A percentile compares a stretch with the other conserved stretches of the same genome.
Evolutionary conservation across 2,329 filamentous ascomycete species (phyloP).

Genomic region (Hypoxylon sp.): DNA sequence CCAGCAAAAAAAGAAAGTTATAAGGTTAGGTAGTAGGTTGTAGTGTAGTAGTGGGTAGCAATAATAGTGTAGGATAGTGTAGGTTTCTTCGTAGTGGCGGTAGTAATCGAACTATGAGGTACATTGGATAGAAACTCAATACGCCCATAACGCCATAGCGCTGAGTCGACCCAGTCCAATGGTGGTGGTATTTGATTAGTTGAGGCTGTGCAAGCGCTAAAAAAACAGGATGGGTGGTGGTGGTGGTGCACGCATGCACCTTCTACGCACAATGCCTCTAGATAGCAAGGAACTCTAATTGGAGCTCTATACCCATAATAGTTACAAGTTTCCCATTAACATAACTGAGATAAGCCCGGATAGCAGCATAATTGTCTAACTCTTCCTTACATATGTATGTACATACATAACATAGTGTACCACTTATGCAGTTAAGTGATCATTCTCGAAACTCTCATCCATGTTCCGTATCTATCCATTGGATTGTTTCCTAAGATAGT

Average conservation of each 20-base stretch:
- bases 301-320: neutral
- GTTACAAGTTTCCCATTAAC: conserved; percentile 7
- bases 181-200: conserved; percentile 21
- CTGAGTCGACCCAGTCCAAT: conserved; percentile 30
- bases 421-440: conserved; percentile 1
- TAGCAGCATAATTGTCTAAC: conserved; percentile 9
- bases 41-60: conserved; percentile 33
- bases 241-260: conserved; percentile 16
- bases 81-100: conserved; percentile 30
- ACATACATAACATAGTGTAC: neutral
- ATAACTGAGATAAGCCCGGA: neutral
- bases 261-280: conserved; percentile 2
- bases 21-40: conserved; percentile 27
- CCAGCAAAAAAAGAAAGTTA: conserved; percentile 32
- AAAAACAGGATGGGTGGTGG: conserved; percentile 29
- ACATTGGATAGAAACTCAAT: conserved; percentile 10
- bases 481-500: conserved; percentile 19
- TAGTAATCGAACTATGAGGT: conserved; percentile 23
- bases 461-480: conserved; percentile 1
- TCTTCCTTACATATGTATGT: too few species aligned
- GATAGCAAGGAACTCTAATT: conserved; percentile 8
- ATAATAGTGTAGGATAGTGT: conserved; percentile 23
- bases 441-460: conserved; percentile 16
- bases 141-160: conserved; percentile 16
- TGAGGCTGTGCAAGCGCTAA: conserved; percentile 45